Base-by-base conservation (phyloP, 768 basidiomycete genomes). In the Boletus rex-veris region DNA sequence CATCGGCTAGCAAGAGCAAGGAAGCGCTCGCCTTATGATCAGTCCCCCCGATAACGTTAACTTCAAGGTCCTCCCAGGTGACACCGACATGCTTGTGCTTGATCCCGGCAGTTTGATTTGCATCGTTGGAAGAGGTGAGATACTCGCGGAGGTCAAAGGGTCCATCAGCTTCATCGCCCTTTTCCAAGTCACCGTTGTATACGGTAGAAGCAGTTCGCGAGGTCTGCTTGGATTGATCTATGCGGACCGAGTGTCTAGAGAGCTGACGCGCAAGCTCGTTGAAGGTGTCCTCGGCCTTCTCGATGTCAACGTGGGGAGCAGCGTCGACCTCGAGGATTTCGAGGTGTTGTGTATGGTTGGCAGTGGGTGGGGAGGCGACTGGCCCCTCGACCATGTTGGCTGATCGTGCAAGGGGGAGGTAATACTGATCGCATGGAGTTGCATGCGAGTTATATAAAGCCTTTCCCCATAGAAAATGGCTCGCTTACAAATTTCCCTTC, bases 41-140 rank as follows among this genome's bases (percentile, higher is more conserved):
- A 11, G 71, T 62, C 12, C 79, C 80, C 18, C 85, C 87, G 4
- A 76, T 53, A 31, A 82, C 85, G 7, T 81, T 73, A 31, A 89
- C 88, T 53, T 82, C 73, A 1, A 90, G 71, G 59, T 84, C 75
- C 48, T 86, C 79, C 88, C 88, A 90, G 24, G 81, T 81, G 21
- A 90, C 82, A 31, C 86, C 86, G 8, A 90, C 85, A 54, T 86
- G 83, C 64, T 90, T 90, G 61, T 85, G 83, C 54, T 79, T 80
- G 44, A 88, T 84, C 15, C 87, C 87, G 3, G 84, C 85, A 18
- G 69, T 64, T 50, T 87, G 79, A 47, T 81, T 77, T 2, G 82
- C 81, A 59, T 87, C 85, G 63, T 85, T 87, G 14, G 81, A 84
- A 8, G 81, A 80, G 4, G 80, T 72, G 30, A 90, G 75, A 59